Evolutionary conservation across 2,329 filamentous ascomycete species (phyloP), one percentile per base, ranked within the genome.

Genomic region (Penicillium sp.): DNA sequence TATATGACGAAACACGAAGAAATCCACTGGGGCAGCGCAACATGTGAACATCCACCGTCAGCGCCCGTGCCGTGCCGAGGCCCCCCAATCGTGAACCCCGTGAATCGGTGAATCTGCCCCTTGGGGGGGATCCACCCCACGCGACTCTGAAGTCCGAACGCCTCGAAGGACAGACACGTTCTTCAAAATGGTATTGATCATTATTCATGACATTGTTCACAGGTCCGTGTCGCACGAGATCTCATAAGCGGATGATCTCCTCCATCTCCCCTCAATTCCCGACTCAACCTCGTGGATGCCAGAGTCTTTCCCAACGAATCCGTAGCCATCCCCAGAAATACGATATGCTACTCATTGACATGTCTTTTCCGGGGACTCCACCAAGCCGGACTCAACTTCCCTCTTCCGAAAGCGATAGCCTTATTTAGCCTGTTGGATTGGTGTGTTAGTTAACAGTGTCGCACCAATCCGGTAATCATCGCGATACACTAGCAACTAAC

Each of bases 31-130:
- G 16, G 37, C 50, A 39, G 31, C 41, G 6, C 50, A 64, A 61
- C 68, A 72, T 70, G 66, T 71, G 67, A 70, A 67, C 59, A 54
- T 54, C 24, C 22, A 35, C 50, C n/a, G 14, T 51, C 33, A 51
- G 49, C 19, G 19, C 47, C 47, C n/a, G 7, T 39, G 49, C 55
- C 54, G 64, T 61, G 59, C 64, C 61, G 64, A 67, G 65, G 63
- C 61, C 63, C 56, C 60, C 56, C 22, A n/a, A 39, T 44, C 50
- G 40, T 40, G 40, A 44, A 36, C 56, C 50, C 39, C 50, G 50
- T 44, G 50, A 54, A 51, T 54, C 49, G 40, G 24, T 27, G 5
- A 27, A 27, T 27, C 24, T 27, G 24, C 6, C 24, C 24, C 22
- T 22, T 27, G 24, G 24, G 24, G 52, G 49, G 4, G 18, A 9